Conservation (phyloP, 2,329 filamentous ascomycete species). For the Cryphonectria parasitica region DNA sequence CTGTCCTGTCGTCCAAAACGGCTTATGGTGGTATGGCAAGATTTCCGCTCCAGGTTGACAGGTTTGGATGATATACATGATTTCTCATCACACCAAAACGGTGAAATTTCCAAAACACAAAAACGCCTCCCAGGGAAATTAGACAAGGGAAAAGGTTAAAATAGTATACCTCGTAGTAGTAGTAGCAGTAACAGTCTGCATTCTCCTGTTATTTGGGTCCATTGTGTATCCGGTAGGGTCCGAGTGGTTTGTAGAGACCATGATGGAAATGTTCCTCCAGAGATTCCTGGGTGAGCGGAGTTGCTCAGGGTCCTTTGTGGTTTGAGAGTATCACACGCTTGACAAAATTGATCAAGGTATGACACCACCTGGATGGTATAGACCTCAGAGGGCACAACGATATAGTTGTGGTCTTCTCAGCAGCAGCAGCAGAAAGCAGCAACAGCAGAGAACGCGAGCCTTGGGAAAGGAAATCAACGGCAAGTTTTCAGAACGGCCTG, state of each 20-base stretch:
- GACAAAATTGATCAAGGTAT: constrained; percentile 24
- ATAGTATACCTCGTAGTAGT: constrained; percentile 64
- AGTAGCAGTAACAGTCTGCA: constrained; percentile 59
- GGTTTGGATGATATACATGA: constrained; percentile 32
- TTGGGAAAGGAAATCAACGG: constrained; percentile 20
- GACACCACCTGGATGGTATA: constrained; percentile 19
- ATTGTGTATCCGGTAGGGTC: constrained; percentile 53
- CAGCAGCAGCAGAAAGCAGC: constrained; percentile 15
- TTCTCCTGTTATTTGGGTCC: constrained; percentile 57
- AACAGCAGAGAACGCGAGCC: constrained; percentile 18
- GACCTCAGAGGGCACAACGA: constrained; percentile 27
- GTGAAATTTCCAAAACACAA: constrained; percentile 38
- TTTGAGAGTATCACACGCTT: constrained; percentile 25
- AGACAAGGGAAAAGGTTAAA: constrained; percentile 53
- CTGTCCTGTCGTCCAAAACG: not conserved
- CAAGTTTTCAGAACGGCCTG: constrained; percentile 27
- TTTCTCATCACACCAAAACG: constrained; percentile 12
- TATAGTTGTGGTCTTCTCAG: constrained; percentile 21
- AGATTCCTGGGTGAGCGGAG: constrained; percentile 40
- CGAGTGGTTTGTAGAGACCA: constrained; percentile 49
- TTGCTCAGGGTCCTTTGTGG: constrained; percentile 31
- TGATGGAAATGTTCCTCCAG: constrained; percentile 52
- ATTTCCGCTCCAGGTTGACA: constrained; percentile 31
- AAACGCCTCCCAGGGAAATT: constrained; percentile 48
- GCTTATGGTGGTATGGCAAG: constrained; percentile 1